Evolutionary conservation across 1,284 basidiomycete genomes (phyloP).

Genomic region (Ceratobasidium sp.): DNA sequence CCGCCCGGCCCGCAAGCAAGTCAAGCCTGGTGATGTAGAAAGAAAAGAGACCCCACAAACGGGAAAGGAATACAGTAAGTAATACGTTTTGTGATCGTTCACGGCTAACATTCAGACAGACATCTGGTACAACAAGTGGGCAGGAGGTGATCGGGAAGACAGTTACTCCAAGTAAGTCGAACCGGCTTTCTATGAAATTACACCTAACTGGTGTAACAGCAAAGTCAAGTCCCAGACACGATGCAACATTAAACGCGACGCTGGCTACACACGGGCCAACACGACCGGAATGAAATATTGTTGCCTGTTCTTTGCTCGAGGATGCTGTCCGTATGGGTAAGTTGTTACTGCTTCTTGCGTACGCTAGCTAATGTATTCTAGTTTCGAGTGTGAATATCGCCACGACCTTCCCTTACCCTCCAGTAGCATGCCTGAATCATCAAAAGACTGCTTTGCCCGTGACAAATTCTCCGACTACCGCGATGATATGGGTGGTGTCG

Average conservation of each 20-base stretch:
- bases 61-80: constrained; percentile 92
- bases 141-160: constrained; percentile 92
- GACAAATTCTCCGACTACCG: constrained; percentile 98
- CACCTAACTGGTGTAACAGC: constrained; percentile 54
- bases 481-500: constrained; percentile 99
- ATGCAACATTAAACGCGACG: constrained; percentile 87
- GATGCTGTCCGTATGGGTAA: constrained; percentile 93
- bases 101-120: constrained; percentile 61
- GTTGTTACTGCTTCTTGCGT: constrained; percentile 39
- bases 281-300: constrained; percentile 89
- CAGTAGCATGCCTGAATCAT: constrained; percentile 80
- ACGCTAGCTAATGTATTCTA: constrained; percentile 39
- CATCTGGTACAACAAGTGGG: constrained; percentile 99
- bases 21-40: constrained; percentile 86
- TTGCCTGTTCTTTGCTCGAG: constrained; percentile 95
- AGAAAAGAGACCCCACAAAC: constrained; percentile 88
- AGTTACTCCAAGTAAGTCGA: constrained; percentile 82
- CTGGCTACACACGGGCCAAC: constrained; percentile 92
- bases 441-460: constrained; percentile 95
- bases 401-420: constrained; percentile 83
- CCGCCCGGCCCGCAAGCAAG: constrained; percentile 87
- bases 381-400: constrained; percentile 93
- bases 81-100: constrained; percentile 8
- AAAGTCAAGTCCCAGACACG: constrained; percentile 92
- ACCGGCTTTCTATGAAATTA: background rate